Percentiles rank a stretch among this genome's conserved stretches.
These are phyloP conservation scores for Gymnopilus dilepis DNA, from an alignment of 768 basidiomycete genomes.

Conservation along the genomic window DNA sequence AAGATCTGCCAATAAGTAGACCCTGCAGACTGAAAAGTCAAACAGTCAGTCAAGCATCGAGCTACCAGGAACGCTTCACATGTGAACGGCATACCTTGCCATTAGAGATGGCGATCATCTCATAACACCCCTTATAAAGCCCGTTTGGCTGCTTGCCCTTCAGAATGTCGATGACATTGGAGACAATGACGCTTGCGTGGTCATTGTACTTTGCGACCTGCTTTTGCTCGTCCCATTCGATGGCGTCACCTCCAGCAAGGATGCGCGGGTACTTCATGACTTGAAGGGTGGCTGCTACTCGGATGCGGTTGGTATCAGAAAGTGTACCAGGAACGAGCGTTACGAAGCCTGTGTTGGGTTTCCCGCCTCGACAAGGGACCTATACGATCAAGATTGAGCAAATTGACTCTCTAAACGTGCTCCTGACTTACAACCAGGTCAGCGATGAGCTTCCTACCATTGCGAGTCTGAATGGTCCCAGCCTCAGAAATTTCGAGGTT, in stretches of 20 bases:
- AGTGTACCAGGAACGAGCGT: conserved; percentile 45
- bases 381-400: conserved; percentile 14
- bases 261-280: conserved; percentile 54
- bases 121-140: conserved; percentile 52
- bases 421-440: conserved; percentile 59
- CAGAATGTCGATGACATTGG: conserved; percentile 55
- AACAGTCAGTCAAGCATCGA: background rate
- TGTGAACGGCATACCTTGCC: conserved; percentile 50
- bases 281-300: conserved; percentile 63
- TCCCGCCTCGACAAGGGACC: conserved; percentile 44
- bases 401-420: background rate
- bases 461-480: conserved; percentile 51
- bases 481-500: conserved; percentile 41
- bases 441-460: conserved; percentile 51
- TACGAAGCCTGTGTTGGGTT: conserved; percentile 57
- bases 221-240: conserved; percentile 69
- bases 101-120: conserved; percentile 59
- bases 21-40: conserved; percentile 42
- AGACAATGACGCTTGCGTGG: conserved; percentile 52
- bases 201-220: conserved; percentile 48
- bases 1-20: conserved; percentile 47
- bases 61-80: background rate
- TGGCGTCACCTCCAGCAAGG: conserved; percentile 69
- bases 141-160: conserved; percentile 36
- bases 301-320: conserved; percentile 44